Evolutionary conservation across 495 filamentous ascomycete genomes (phyloP).

Genomic region (Talaromyces trachyspermus): DNA sequence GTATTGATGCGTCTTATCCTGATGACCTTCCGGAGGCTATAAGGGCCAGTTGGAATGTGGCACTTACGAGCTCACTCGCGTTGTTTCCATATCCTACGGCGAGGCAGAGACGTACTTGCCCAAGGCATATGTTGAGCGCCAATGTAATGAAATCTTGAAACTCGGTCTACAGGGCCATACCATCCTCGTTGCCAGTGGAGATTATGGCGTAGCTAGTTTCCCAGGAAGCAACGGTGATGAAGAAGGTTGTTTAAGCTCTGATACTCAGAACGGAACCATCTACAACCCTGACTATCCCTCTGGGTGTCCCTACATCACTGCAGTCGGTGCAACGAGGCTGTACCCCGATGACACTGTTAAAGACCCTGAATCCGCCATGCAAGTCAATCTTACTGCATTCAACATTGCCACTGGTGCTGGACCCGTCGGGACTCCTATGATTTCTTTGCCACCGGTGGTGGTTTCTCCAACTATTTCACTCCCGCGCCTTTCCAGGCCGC

Average conservation of each 20-base stretch:
- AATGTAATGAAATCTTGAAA: constrained; percentile 37
- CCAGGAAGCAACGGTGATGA: constrained; percentile 23
- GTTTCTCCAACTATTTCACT: constrained; percentile 62
- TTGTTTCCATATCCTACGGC: constrained; percentile 41
- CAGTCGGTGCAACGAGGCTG: constrained; percentile 43
- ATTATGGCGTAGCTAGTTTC: constrained; percentile 29
- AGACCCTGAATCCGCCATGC: constrained; percentile 26
- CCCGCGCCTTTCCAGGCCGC: constrained; percentile 49
- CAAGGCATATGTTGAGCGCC: constrained; percentile 26
- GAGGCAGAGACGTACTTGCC: constrained; percentile 29
- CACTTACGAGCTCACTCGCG: constrained; percentile 32
- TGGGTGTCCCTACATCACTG: constrained; percentile 45
- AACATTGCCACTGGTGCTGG: constrained; percentile 59
- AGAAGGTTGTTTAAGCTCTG: constrained; percentile 8
- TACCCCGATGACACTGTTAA: constrained; percentile 19
- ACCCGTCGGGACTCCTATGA: constrained; percentile 21
- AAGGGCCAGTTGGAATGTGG: constrained; percentile 33
- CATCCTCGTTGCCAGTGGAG: constrained; percentile 34
- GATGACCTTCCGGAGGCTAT: constrained; percentile 34
- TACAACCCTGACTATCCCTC: constrained; percentile 45
- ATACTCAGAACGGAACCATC: constrained; percentile 48
- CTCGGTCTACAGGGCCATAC: constrained; percentile 38
- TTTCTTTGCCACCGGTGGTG: constrained; percentile 51
- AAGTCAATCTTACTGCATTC: constrained; percentile 39
- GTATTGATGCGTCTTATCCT: constrained; percentile 25